These are phyloP conservation scores for Trypanosoma platydactyli DNA, from an alignment of 208 protist species.

Conservation along the genomic window DNA sequence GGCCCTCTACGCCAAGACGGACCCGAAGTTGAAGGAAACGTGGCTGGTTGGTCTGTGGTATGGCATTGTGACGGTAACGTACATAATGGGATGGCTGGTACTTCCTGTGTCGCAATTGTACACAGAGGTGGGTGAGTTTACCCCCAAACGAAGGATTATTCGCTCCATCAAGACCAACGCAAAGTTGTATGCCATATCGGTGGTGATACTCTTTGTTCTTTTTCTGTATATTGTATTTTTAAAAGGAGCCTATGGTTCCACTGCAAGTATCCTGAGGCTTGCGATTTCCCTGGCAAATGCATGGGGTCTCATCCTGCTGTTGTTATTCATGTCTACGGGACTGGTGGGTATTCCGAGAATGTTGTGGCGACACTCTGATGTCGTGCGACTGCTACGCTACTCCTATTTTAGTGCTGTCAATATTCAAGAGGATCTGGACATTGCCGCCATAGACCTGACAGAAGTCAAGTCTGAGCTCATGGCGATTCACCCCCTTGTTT, in stretches of 20 bases:
- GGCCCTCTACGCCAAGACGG: constrained; percentile 40
- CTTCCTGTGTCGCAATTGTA: constrained; percentile 87
- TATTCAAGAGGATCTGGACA: constrained; percentile 89
- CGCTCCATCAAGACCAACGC: constrained; percentile 76
- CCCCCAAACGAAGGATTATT: constrained; percentile 46
- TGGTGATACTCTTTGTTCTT: constrained; percentile 53
- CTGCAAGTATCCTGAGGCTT: constrained; percentile 61
- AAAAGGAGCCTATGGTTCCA: constrained; percentile 67
- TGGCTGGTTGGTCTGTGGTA: constrained; percentile 87
- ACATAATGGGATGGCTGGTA: constrained; percentile 86
- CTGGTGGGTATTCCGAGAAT: constrained; percentile 84
- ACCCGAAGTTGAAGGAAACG: constrained; percentile 26
- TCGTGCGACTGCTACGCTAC: constrained; percentile 50
- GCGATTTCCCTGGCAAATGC: constrained; percentile 87
- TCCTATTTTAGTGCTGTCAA: constrained; percentile 69
- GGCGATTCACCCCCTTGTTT: constrained; percentile 69
- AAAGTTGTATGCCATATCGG: constrained; percentile 84
- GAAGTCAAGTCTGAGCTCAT: constrained; percentile 83
- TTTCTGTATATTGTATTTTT: constrained; percentile 82
- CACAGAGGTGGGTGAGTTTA: constrained; percentile 85
- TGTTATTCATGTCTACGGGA: constrained; percentile 85
- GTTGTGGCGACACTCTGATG: constrained; percentile 78
- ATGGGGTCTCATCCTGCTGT: constrained; percentile 87
- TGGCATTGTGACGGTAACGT: constrained; percentile 81
- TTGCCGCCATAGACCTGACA: constrained; percentile 81